Evolutionary conservation across 164 flowering plant genomes (phyloP).

Genomic region (Tinospora cordifolia): DNA sequence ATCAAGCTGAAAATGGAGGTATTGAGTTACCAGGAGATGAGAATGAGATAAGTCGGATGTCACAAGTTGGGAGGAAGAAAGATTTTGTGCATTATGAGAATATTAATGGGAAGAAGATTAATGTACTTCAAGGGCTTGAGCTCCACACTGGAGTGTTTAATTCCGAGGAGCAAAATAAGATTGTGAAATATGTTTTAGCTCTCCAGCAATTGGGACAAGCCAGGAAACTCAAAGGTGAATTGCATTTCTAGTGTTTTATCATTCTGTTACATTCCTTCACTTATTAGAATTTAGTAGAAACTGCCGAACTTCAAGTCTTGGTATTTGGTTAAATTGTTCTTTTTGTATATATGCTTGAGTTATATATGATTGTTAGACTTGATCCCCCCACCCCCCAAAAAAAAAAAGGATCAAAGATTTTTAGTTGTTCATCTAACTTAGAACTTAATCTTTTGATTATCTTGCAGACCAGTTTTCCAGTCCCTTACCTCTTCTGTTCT

Average conservation of each 20-base stretch:
- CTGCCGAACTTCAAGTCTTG: no score
- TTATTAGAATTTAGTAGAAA: no score
- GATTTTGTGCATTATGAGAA: conserved; percentile 33
- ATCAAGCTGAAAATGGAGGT: not conserved
- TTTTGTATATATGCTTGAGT: no score
- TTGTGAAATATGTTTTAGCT: conserved; percentile 32
- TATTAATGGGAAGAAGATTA: conserved; percentile 27
- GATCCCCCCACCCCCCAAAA: no score
- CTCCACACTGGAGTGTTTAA: conserved; percentile 44
- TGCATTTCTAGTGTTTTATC: not conserved
- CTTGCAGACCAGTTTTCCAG: not conserved
- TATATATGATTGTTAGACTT: no score
- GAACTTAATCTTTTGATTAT: not conserved
- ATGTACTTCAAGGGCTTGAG: conserved; percentile 51
- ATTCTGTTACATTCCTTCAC: no score
- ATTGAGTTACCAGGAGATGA: not conserved
- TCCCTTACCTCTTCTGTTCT: not conserved
- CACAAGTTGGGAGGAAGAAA: conserved; percentile 37
- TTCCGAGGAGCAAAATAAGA: conserved; percentile 39
- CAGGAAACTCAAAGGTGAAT: conserved; percentile 43
- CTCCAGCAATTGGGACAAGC: conserved; percentile 37
- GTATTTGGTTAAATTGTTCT: no score
- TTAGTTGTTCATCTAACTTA: no score
- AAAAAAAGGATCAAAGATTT: no score
- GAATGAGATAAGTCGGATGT: conserved; percentile 19